phyloP scores from a whole-genome alignment of 345 rosid species.

The Ailanthus altissimus region DNA sequence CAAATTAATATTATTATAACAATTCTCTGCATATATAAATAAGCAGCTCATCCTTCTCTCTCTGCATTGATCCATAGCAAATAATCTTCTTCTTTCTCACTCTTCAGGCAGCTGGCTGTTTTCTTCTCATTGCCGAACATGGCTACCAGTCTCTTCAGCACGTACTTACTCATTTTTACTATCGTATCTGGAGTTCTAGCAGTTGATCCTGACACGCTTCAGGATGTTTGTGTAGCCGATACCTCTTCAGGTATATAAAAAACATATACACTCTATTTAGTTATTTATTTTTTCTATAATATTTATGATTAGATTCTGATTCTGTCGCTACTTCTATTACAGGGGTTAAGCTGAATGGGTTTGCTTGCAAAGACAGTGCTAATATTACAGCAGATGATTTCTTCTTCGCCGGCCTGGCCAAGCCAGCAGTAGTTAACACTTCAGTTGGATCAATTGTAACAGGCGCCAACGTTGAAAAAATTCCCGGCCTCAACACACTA shows the following conservation, averaged over 20 bases:
- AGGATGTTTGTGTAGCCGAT: constrained; percentile 68
- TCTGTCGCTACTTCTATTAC: neutral
- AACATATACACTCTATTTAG: neutral
- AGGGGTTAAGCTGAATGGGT: constrained; percentile 63
- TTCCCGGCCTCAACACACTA: constrained; percentile 68
- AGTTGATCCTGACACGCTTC: constrained; percentile 64
- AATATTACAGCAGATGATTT: constrained; percentile 56
- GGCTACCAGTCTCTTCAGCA: constrained; percentile 6
- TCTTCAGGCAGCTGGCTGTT: neutral
- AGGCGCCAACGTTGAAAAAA: constrained; percentile 53
- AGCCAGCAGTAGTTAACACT: constrained; percentile 45
- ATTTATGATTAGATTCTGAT: neutral
- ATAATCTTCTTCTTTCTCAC: neutral
- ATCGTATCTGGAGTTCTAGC: constrained; percentile 35
- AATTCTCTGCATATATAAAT: neutral
- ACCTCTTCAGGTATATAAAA: constrained; percentile 33
- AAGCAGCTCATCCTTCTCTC: neutral
- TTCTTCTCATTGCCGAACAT: neutral
- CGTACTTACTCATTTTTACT: constrained; percentile 20
- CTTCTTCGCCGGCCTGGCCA: constrained; percentile 56
- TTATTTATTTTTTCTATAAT: neutral
- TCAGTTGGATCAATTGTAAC: constrained; percentile 57
- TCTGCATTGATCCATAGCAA: constrained; percentile 14
- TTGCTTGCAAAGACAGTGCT: constrained; percentile 52
- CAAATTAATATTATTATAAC: neutral